Base-by-base conservation (phyloP, 306 rosid genomes). In the Mucuna pruriens region DNA sequence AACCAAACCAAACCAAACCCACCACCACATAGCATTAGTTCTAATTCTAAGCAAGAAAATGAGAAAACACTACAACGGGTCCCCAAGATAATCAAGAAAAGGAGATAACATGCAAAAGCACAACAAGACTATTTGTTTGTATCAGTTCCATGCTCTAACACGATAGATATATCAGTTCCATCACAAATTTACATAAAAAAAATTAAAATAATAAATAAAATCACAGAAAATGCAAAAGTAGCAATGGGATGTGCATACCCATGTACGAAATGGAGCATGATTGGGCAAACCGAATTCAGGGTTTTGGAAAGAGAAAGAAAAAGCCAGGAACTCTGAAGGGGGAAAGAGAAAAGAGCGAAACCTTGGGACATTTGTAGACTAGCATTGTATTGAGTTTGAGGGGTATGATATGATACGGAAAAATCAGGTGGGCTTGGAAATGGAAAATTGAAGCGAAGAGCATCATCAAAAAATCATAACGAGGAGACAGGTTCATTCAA, bases 351-450 rank as follows among this genome's bases (percentile, higher is more conserved):
- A 31, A 45, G 34, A 33, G n/a, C 3, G 73, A 66, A 68, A 94
- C 98, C 97, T 94, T 94, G 85, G 96, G 97, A 91, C 98, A 94
- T 90, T 92, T 94, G 93, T 97, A 94, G 90, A 94, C 98, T 88
- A 94, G 97, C 98, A 94, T 94, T 86, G 90, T 92, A 89, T n/a
- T n/a, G n/a, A n/a, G n/a, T n/a, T n/a, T n/a, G n/a, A n/a, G n/a
- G n/a, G n/a, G n/a, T n/a, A n/a, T n/a, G n/a, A n/a, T n/a, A n/a
- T n/a, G n/a, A n/a, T n/a, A n/a, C n/a, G n/a, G n/a, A n/a, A n/a
- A n/a, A n/a, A n/a, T n/a, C n/a, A 60, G 55, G 54, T 61, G 12
- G 54, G 71, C 52, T 49, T 69, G 75, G 9, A 58, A 81, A 16
- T 29, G 55, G 20, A 6, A 76, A 71, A 38, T 84, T 79, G 38